phyloP scores from a whole-genome alignment of 176 grass and related monocot species.

The Cocos nucifera region DNA sequence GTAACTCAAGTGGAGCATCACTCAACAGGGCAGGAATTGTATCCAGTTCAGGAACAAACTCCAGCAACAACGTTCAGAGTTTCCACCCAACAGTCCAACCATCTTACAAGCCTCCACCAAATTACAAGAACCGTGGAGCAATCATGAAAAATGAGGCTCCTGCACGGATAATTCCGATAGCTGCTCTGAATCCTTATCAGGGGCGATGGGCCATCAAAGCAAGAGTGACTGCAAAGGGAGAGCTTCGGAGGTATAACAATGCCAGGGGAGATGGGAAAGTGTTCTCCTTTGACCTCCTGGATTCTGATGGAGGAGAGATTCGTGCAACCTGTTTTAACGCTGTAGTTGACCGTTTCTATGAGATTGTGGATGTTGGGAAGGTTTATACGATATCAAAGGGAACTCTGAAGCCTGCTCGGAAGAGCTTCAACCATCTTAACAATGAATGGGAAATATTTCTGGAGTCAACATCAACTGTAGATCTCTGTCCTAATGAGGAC shows the following conservation, averaged over 20 bases:
- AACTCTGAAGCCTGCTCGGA: slow-evolving; percentile 71
- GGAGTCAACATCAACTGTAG: slow-evolving; percentile 62
- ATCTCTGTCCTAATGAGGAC: slow-evolving; percentile 67
- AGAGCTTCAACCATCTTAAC: slow-evolving; percentile 83
- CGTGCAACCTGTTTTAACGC: slow-evolving; percentile 77
- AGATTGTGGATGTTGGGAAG: slow-evolving; percentile 79
- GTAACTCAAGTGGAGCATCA: slow-evolving; percentile 14
- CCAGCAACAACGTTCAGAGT: slow-evolving; percentile 22
- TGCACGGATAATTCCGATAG: slow-evolving; percentile 76
- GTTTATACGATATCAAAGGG: slow-evolving; percentile 89
- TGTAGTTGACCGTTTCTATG: slow-evolving; percentile 74
- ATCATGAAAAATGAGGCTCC: slow-evolving; percentile 91
- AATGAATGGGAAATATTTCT: slow-evolving; percentile 91
- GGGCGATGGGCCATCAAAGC: slow-evolving; percentile 91
- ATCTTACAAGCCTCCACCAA: slow-evolving; percentile 61
- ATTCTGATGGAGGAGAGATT: slow-evolving; percentile 87
- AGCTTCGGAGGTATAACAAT: slow-evolving; percentile 83
- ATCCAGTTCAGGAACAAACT: slow-evolving; percentile 26
- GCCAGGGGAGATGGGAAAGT: slow-evolving; percentile 93
- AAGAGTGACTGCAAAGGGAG: slow-evolving; percentile 85
- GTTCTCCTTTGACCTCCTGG: slow-evolving; percentile 90
- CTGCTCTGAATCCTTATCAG: slow-evolving; percentile 80
- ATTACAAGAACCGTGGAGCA: slow-evolving; percentile 65
- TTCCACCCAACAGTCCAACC: slow-evolving; percentile 56
- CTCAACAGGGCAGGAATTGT: slow-evolving; percentile 30